Conservation (phyloP, 2,329 filamentous ascomycete species). For the Penicillium expansum region DNA sequence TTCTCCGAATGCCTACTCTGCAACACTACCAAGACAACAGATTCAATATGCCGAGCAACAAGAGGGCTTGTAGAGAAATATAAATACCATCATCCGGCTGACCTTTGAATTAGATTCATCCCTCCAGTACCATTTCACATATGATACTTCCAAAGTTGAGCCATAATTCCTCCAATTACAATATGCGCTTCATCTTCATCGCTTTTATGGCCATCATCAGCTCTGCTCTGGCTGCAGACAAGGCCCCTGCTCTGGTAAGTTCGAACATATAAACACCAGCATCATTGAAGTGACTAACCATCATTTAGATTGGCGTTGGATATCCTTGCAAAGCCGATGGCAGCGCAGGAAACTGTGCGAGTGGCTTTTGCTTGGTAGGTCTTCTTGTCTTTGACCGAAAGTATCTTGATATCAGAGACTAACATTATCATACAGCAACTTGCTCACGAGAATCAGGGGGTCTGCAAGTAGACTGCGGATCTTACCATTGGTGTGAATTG, state of each 20-base stretch:
- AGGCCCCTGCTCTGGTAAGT: not conserved
- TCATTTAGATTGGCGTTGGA: not conserved
- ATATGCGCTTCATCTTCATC: constrained; percentile 2
- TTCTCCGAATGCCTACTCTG: not conserved
- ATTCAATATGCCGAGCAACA: not conserved
- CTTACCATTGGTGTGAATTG: not conserved
- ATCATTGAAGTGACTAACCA: not conserved
- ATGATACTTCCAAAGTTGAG: not conserved
- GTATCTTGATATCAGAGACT: not conserved
- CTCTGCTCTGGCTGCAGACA: constrained; percentile 1
- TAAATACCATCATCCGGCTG: not conserved
- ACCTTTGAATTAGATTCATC: not conserved
- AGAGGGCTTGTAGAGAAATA: not conserved
- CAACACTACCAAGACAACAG: not conserved
- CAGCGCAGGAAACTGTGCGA: constrained; percentile 3
- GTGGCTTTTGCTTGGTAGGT: not conserved
- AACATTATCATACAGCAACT: not conserved
- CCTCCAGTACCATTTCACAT: not conserved
- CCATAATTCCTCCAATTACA: not conserved
- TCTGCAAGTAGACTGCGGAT: not conserved
- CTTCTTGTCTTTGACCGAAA: no score
- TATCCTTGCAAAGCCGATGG: constrained; percentile 4
- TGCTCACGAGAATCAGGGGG: not conserved
- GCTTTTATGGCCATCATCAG: not conserved
- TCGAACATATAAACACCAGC: no score